Base-by-base conservation (phyloP, 805 yeast genomes). In the Kuraishia cidri region DNA sequence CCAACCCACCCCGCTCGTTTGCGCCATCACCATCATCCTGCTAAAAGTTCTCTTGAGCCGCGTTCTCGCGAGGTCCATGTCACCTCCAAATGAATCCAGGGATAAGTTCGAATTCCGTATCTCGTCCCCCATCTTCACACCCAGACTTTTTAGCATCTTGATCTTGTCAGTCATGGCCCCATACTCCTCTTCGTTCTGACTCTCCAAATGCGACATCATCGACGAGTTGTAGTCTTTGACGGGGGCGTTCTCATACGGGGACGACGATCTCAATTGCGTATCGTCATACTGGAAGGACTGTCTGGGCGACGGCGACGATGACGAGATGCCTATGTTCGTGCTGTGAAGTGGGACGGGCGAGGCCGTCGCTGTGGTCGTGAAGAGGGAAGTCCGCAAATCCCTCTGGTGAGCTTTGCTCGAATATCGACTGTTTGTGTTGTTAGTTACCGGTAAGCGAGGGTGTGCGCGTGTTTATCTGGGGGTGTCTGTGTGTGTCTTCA, bases 11-110 rank as follows among this genome's bases (percentile, higher is more conserved):
- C 83, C 79, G 8, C 79, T 66, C 41, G 61, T 64, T 40, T 72
- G 69, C 3, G 83, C 84, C 74, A 80, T 75, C 3, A 62, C 54
- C 54, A 72, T 54, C 83, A 79, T 73, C 26, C 69, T 62, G 31
- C 58, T 60, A 54, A 68, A 66, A 3, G 80, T 77, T 30, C 58
- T 61, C 39, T 69, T 71, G 32, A 80, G 62, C 35, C 61, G 58
- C 2, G 52, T 45, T 13, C 71, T 52, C 1, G 56, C 46, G 8
- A 39, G 28, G 19, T 52, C 52, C 53, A 58, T 47, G 37, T 56
- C 57, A 11, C 46, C 45, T 6, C 54, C 48, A 4, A 56, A 36
- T 1, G 43, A 39, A 25, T 39, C 35, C 21, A 56, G 36, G 30
- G 41, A 46, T 12, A 47, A 35, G 13, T 48, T 47, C 2, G 58